Evolutionary conservation across 2,329 filamentous ascomycete genomes (phyloP).

Genomic region (Pseudogymnoascus sp.): DNA sequence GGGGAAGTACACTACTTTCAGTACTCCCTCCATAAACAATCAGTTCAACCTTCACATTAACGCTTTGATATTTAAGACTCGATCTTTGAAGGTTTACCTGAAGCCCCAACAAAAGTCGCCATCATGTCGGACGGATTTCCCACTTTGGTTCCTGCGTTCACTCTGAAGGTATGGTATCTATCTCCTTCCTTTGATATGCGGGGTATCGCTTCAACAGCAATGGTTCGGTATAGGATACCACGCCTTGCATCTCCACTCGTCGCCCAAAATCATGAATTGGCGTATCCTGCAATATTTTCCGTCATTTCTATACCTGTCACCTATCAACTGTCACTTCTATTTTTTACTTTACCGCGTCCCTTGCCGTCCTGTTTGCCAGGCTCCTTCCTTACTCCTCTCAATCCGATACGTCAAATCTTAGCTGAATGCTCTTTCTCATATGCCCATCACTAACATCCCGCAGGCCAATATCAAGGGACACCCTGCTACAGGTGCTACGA

Average conservation of each 20-base stretch:
- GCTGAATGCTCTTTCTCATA: not conserved
- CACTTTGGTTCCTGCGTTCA: conserved; percentile 1
- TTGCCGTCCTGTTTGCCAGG: not conserved
- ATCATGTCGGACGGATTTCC: conserved; percentile 7
- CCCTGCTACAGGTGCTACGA: not conserved
- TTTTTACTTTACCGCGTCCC: not conserved
- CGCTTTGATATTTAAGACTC: not conserved
- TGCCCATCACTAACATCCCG: not conserved
- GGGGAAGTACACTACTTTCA: not conserved
- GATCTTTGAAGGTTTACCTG: not conserved
- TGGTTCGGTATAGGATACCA: not conserved
- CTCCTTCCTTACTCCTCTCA: not conserved
- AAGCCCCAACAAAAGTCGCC: not conserved
- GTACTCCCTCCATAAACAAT: not conserved
- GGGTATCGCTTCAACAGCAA: not conserved
- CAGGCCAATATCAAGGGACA: not conserved
- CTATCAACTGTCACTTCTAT: not conserved
- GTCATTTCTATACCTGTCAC: not conserved
- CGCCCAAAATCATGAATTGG: not conserved
- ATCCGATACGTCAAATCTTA: not conserved
- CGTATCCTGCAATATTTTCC: not conserved
- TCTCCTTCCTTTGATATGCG: conserved; percentile 20
- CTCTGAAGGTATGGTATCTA: not conserved
- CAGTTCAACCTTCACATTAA: not conserved
- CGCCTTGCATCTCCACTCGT: not conserved